Evolutionary conservation across 148 eudicot genomes (phyloP), one percentile per base, ranked within the genome.

Genomic region (Chenopodium berlandieri): DNA sequence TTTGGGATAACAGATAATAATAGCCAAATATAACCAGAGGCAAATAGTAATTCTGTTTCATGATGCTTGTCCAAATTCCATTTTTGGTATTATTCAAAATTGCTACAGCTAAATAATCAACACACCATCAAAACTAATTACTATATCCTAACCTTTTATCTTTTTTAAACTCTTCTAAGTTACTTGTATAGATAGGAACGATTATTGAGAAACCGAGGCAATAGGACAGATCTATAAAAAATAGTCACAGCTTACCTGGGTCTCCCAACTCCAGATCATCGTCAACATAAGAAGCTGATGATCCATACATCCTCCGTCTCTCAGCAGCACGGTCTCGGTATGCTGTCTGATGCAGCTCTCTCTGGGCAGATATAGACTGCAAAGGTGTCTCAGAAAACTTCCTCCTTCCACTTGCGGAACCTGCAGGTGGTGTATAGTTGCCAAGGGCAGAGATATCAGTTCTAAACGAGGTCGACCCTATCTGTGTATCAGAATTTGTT

Each of bases 271-370:
- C 93, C 60, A 76, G 73, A 78, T 88, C 91, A 40, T 90, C 91
- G 78, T 92, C 92, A 75, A 90, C 93, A 84, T 88, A 87, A 75
- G 94, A 87, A 44, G 88, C 76, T 11, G 94, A 89, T 70, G 97
- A 91, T 73, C 98, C 97, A 82, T 96, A 96, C 89, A 96, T 92
- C 81, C 87, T 96, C 86, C 99, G 93, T 86, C 99, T 84, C 86
- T 96, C 99, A 47, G 99, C 99, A 23, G 99, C 99, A 75, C 99
- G 99, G 78, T 96, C 99, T 72, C 99, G 88, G 73, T 96, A 96
- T 48, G 91, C 78, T 22, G 91, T 83, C 68, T 92, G 94, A 75
- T 90, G 81, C 70, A 90, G 97, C 78, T 93, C 98, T 81, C 84
- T 92, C 66, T 81, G 87, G 76, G 78, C 40, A 81, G 89, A 79